Evolutionary conservation across 2,329 filamentous ascomycete genomes (phyloP).

Genomic region (Cercospora sojina): DNA sequence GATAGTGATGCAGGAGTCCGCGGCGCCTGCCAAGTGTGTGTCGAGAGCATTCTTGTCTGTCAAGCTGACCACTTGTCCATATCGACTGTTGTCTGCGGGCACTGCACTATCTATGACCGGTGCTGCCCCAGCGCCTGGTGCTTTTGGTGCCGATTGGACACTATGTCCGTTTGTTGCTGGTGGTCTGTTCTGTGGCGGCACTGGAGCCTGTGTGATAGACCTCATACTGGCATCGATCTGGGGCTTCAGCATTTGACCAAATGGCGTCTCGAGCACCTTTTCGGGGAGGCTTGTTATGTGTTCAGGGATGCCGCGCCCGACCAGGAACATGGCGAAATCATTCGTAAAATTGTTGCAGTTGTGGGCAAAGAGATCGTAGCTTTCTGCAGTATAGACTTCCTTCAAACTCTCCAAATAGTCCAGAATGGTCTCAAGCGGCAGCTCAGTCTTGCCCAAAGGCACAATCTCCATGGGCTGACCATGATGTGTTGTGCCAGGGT

Average conservation of each 20-base stretch:
- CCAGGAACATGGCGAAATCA: slow-evolving; percentile 82
- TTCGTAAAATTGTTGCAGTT: slow-evolving; percentile 99
- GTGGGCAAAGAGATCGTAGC: slow-evolving; percentile 84
- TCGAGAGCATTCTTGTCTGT: slow-evolving; percentile 62
- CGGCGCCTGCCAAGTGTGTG: slow-evolving; percentile 58
- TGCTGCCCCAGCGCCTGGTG: not conserved
- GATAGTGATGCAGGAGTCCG: slow-evolving; percentile 70
- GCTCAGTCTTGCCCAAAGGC: slow-evolving; percentile 70
- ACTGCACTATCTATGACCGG: not conserved
- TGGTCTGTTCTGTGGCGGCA: slow-evolving; percentile 38
- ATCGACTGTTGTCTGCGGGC: slow-evolving; percentile 12
- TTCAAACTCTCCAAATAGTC: slow-evolving; percentile 86
- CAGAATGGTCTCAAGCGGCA: slow-evolving; percentile 77
- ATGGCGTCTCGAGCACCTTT: slow-evolving; percentile 79
- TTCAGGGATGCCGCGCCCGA: slow-evolving; percentile 83
- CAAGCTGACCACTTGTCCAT: slow-evolving; percentile 60
- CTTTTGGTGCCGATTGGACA: not conserved
- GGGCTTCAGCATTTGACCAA: slow-evolving; percentile 83
- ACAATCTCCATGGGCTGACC: slow-evolving; percentile 77
- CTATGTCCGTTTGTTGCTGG: slow-evolving; percentile 10
- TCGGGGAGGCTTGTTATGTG: slow-evolving; percentile 84
- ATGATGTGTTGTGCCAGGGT: slow-evolving; percentile 80
- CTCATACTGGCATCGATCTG: slow-evolving; percentile 67
- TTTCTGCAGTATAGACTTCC: slow-evolving; percentile 72
- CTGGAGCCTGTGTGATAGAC: slow-evolving; percentile 60